Evolutionary conservation across 441 rosid species (phyloP), one percentile per base, ranked within the genome.

Genomic region (Gossypium aridum): DNA sequence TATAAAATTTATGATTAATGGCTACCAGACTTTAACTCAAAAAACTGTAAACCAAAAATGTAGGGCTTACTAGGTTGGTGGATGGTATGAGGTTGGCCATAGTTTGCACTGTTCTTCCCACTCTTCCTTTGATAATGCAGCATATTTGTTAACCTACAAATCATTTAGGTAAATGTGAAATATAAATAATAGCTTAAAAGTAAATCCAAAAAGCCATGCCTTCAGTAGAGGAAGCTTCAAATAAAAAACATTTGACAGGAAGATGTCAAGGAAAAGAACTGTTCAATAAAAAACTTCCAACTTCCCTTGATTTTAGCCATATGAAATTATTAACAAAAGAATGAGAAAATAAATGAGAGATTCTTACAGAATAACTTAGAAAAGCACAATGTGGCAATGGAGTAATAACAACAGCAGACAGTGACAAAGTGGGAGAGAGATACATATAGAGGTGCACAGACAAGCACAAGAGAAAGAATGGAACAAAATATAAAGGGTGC

Each of bases 71-170:
- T 86, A 92, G 70, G 92, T 91, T 57, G 91, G 97, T 0, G 97
- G 96, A 84, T 95, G 99, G 80, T 77, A 95, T 56, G 97, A 95
- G 64, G 96, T 91, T 72, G 97, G 98, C 98, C 99, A 92, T 14
- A 90, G 69, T 88, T 90, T 92, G 88, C 93, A 86, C 68, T 92
- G 98, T 73, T 89, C 96, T 85, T 87, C 90, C 96, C 96, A 92
- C 76, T 89, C 92, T 79, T 91, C 97, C 83, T 85, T 91, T 22
- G 96, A 85, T 0, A 76, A 81, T 6, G 99, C 98, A 79, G 92
- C 92, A 85, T 84, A 81, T 84, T 88, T 86, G 75, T 87, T 83
- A 53, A 95, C 91, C 98, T 92, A 80, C 20, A 84, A 74, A 7
- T 4, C 8, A 37, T 59, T 19, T 37, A 2, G 55, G 55, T 12